These are phyloP conservation scores for Hypoxylon intermedium DNA, from an alignment of 495 filamentous ascomycete species.

Conservation along the genomic window DNA sequence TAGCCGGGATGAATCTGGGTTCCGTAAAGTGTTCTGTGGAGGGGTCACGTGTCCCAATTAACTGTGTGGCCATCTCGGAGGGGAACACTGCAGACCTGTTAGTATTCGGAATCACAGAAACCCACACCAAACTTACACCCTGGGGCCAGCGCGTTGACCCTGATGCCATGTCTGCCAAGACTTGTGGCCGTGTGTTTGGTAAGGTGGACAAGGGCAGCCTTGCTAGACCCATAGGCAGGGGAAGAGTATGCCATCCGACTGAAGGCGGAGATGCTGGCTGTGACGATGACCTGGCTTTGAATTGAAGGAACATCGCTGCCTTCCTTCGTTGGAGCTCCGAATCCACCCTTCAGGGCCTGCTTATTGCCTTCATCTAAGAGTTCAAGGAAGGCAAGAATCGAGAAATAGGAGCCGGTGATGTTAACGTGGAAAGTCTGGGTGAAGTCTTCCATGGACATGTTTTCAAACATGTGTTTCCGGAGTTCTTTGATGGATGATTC, in stretches of 20 bases:
- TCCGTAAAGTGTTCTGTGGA: conserved; percentile 41
- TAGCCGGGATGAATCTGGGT: conserved; percentile 52
- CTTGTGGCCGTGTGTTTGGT: conserved; percentile 61
- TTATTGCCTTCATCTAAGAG: conserved; percentile 65
- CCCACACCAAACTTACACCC: conserved; percentile 52
- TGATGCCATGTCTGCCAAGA: conserved; percentile 56
- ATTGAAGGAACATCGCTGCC: conserved; percentile 45
- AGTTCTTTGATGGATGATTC: conserved; percentile 50
- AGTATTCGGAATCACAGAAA: conserved; percentile 1
- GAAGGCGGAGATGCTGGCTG: conserved; percentile 59
- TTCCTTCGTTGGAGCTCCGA: conserved; percentile 24
- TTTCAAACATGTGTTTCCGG: conserved; percentile 53
- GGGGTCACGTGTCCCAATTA: conserved; percentile 45
- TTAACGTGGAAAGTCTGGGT: conserved; percentile 59
- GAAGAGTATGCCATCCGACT: conserved; percentile 49
- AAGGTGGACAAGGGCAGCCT: conserved; percentile 59
- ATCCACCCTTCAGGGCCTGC: conserved; percentile 46
- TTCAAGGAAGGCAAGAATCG: conserved; percentile 62
- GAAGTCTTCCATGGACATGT: conserved; percentile 58
- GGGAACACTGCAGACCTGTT: conserved; percentile 52
- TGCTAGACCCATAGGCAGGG: conserved; percentile 62
- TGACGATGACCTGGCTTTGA: conserved; percentile 64
- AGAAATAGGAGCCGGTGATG: conserved; percentile 60
- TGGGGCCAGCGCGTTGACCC: conserved; percentile 64
- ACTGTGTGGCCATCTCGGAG: conserved; percentile 55